A percentile compares a stretch with the other conserved stretches of the same genome.
phyloP scores from a whole-genome alignment of 2,329 filamentous ascomycete species.

The Cladosporium austrohemisphaericum region DNA sequence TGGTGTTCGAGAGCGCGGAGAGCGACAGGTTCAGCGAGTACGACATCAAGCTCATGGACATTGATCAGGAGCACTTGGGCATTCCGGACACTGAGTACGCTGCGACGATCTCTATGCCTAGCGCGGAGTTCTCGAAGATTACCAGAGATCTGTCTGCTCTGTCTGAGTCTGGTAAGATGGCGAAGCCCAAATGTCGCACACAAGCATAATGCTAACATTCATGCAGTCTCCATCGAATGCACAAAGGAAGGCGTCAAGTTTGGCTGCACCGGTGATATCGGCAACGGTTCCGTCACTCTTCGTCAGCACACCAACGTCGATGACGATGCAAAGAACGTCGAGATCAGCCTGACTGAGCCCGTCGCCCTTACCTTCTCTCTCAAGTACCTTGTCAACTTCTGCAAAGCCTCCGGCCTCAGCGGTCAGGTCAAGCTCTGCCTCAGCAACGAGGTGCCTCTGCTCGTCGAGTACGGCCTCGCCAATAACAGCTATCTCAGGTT shows the following conservation, averaged over 20 bases:
- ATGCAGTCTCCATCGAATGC: constrained; percentile 84
- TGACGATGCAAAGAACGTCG: constrained; percentile 78
- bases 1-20: constrained; percentile 87
- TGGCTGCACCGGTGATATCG: constrained; percentile 87
- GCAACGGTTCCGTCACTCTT: constrained; percentile 88
- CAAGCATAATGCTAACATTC: constrained; percentile 13
- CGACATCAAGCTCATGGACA: constrained; percentile 99
- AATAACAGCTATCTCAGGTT: constrained; percentile 89
- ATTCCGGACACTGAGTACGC: constrained; percentile 99
- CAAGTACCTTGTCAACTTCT: constrained; percentile 99
- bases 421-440: constrained; percentile 83
- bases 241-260: constrained; percentile 98
- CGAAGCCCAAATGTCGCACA: not conserved
- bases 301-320: constrained; percentile 85
- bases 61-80: constrained; percentile 98
- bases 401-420: constrained; percentile 89
- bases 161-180: constrained; percentile 82
- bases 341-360: constrained; percentile 87
- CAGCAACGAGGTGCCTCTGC: constrained; percentile 90
- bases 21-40: constrained; percentile 96
- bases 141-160: constrained; percentile 86
- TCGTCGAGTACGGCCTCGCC: constrained; percentile 83
- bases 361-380: constrained; percentile 95
- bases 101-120: constrained; percentile 84
- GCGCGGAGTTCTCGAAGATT: constrained; percentile 87